Base-by-base conservation (phyloP, 2,329 filamentous ascomycete genomes). In the Diplodia sapinea region DNA sequence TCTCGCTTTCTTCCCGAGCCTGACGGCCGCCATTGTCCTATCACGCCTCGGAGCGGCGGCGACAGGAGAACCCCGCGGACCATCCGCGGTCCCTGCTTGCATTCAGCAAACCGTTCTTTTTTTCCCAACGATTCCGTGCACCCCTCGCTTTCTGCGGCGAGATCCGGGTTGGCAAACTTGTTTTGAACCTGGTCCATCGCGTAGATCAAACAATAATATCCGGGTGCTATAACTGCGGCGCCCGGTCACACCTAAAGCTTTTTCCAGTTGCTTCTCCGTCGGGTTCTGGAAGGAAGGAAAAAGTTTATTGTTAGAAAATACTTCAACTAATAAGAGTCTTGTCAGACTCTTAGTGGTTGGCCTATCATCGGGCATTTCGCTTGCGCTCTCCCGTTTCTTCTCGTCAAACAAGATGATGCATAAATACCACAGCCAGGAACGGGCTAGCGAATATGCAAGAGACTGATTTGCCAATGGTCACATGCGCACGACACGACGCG, bases 161-260 rank as follows among this genome's bases (percentile, higher is more conserved):
- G 54, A 38, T 12, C 54, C 51, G 29, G n/a, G 26, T 26, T 15
- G 23, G 15, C 29, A 55, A n/a, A n/a, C 36, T 15, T 36, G 31
- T 56, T 56, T 38, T 38, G 26, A 38, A 33, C 54, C 31, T 23
- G 31, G 54, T 13, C 13, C 17, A 12, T 38, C 17, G 54, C 33
- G 31, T 23, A 38, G 31, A 56, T 56, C 54, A 56, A 38, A 23
- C 54, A 56, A 23, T 56, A 56, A 56, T 15, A n/a, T n/a, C 17
- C 31, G 15, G 31, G 29, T 55, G 1, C 26, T 55, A 55, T n/a
- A 9, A 31, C 13, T n/a, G 31, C 31, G 54, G 13, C 31, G 54
- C 26, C 54, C 7, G 4, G 31, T 38, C 54, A 38, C 5, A 47
- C n/a, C n/a, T 47, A 8, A n/a, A 47, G n/a, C 13, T 20, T 47